Conservation (phyloP, 129 eudicot genomes). For the Cynara cardunculus region DNA sequence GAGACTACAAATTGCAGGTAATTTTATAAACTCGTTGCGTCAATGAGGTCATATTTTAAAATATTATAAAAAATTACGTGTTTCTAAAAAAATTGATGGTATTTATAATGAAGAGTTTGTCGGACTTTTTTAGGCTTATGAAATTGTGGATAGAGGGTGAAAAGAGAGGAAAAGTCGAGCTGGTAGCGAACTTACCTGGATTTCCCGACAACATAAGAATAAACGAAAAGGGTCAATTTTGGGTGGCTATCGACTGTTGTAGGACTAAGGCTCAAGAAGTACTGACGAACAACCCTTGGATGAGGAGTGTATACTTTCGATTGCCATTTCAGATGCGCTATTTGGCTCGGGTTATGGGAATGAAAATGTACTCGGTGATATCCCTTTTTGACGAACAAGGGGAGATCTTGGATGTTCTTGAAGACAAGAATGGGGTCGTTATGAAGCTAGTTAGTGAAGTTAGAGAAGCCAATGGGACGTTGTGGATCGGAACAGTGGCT, state of each 20-base stretch:
- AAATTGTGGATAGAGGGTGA: conserved; percentile 73
- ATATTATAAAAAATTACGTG: not conserved
- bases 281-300: conserved; percentile 71
- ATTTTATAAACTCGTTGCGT: not conserved
- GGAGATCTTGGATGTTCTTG: conserved; percentile 78
- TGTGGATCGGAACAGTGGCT: conserved; percentile 99
- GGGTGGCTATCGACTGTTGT: conserved; percentile 99
- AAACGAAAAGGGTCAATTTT: conserved; percentile 79
- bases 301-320: conserved; percentile 76
- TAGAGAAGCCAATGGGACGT: conserved; percentile 68
- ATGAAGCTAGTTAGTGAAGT: conserved; percentile 96
- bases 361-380: conserved; percentile 77
- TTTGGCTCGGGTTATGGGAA: conserved; percentile 66
- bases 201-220: conserved; percentile 88
- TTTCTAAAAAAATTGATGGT: not conserved
- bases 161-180: conserved; percentile 45
- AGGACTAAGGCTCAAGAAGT: conserved; percentile 76
- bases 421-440: conserved; percentile 74
- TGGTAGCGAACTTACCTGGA: conserved; percentile 84
- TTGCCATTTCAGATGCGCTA: conserved; percentile 66
- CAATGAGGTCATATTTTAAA: not conserved
- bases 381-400: conserved; percentile 63
- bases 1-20: conserved; percentile 98
- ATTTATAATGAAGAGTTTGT: not conserved
- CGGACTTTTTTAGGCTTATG: conserved; percentile 44